Base-by-base conservation (phyloP, 2,329 filamentous ascomycete species). In the Daldinia eschscholtzii region DNA sequence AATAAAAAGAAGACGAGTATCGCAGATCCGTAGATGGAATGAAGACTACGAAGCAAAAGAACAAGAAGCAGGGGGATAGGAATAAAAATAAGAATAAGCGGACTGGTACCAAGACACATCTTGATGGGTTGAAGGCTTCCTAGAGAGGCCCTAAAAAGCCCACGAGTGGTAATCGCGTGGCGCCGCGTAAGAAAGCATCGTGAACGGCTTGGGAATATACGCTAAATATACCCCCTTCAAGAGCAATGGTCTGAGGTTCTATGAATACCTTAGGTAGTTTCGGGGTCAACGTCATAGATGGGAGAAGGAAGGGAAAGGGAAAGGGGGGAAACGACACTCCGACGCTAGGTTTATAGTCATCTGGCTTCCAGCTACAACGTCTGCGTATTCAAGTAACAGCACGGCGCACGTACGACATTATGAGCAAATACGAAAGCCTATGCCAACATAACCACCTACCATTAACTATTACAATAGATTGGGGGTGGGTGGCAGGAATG, bases 101-200 rank as follows among this genome's bases (percentile, higher is more conserved):
- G 15, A 30, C 26, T 2, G 33, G 33, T 2, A 23, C 20, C 20
- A 2, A 23, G 10, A 35, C 7, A 35, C 26, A 26, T 6, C 1
- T 68, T n/a, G 44, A 64, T 30, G 53, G 23, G 30, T 20, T 61
- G 5, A 68, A 58, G 55, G 55, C 42, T 41, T 13, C n/a, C 10
- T 53, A 56, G 55, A 53, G 44, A 41, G 23, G 37, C 23, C 52
- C 61, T 1, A n/a, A 1, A n/a, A 58, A 23, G 52, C 52, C 61
- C 2, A 5, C 12, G 10, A 46, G 57, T 37, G 61, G 42, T 35
- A n/a, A 53, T n/a, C 37, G 58, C 26, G 46, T 18, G 13, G 46
- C 23, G 26, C 46, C 46, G 46, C 46, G 26, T n/a, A 50, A 23
- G 26, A 23, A 13, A 13, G 6, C 13, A 13, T 15, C 46, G 15